Conservation (phyloP, 2,329 filamentous ascomycete species). For the Alternaria incomplexa region DNA sequence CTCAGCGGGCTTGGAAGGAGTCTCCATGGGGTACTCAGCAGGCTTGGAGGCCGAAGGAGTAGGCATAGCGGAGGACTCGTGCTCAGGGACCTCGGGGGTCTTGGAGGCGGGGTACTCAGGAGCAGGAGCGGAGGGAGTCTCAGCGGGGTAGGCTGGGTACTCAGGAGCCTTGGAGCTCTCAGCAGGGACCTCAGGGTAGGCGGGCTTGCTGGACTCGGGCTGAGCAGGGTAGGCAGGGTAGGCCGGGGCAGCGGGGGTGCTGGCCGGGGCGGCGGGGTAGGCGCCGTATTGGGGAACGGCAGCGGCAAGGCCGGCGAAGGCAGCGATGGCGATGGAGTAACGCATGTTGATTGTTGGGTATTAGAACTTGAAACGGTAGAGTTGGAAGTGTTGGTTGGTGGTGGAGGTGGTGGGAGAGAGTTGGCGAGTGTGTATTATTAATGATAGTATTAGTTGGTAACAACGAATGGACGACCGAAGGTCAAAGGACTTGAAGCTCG, state of each 20-base stretch:
- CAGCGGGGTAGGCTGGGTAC: conserved; percentile 13
- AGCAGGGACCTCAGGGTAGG: conserved; percentile 9
- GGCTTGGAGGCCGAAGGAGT: conserved; percentile 8
- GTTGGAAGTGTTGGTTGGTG: conserved; percentile 19
- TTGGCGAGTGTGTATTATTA: conserved; percentile 39
- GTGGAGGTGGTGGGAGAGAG: conserved; percentile 19
- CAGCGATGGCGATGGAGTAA: conserved; percentile 44
- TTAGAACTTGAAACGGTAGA: conserved; percentile 32
- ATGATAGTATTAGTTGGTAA: conserved; percentile 50
- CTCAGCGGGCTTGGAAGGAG: conserved; percentile 10
- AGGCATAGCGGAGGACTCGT: conserved; percentile 8
- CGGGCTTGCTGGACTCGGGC: conserved; percentile 9
- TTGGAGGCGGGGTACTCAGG: conserved; percentile 7
- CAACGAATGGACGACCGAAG: conserved; percentile 52
- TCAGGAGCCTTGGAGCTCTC: conserved; percentile 4
- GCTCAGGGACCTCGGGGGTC: conserved; percentile 14
- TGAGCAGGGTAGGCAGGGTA: conserved; percentile 17
- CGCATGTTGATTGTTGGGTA: conserved; percentile 49
- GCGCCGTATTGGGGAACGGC: conserved; percentile 39
- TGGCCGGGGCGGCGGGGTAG: conserved; percentile 13
- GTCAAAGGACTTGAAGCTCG: conserved; percentile 48
- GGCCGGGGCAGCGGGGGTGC: conserved; percentile 19
- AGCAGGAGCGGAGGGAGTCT: conserved; percentile 5
- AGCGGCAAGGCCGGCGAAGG: conserved; percentile 39
- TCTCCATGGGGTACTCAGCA: not conserved